A percentile compares a stretch with the other conserved stretches of the same genome.
Evolutionary conservation across 2,329 filamentous ascomycete species (phyloP).

Genomic region (Fusarium brachygibbosum): DNA sequence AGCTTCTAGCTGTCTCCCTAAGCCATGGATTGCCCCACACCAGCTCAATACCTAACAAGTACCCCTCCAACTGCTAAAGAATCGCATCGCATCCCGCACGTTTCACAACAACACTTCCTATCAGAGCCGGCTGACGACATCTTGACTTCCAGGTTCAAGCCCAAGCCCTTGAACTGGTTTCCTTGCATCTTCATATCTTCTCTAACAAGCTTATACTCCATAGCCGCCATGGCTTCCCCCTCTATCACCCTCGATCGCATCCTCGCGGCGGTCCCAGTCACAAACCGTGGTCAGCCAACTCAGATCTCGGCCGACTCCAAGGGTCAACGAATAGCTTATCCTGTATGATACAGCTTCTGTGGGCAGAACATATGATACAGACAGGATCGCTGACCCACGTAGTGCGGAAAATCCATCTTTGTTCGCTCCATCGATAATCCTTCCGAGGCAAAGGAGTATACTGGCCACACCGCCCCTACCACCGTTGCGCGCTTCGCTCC

Average conservation of each 20-base stretch:
- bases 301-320: conserved; percentile 89
- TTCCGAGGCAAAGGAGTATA: conserved; percentile 88
- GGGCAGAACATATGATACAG: background rate
- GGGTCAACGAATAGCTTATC: conserved; percentile 92
- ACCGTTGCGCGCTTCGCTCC: conserved; percentile 95
- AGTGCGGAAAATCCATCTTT: conserved; percentile 98
- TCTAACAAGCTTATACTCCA: conserved; percentile 1
- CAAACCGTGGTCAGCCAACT: conserved; percentile 87
- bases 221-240: conserved; percentile 52
- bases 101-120: conserved; percentile 32
- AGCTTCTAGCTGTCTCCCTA: conserved; percentile 16
- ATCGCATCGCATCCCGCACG: conserved; percentile 23
- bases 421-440: conserved; percentile 94
- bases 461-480: conserved; percentile 86
- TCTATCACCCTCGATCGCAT: conserved; percentile 75
- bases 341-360: conserved; percentile 68
- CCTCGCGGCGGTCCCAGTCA: conserved; percentile 87
- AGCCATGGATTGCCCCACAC: conserved; percentile 36
- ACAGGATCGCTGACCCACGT: conserved; percentile 31
- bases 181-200: conserved; percentile 2
- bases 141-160: conserved; percentile 20
- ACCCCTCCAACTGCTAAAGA: conserved; percentile 34
- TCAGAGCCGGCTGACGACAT: conserved; percentile 26
- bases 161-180: background rate
- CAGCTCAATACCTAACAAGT: conserved; percentile 26